Conservation (phyloP, 2,329 filamentous ascomycete species). For the Scleromitrula shiraiana region DNA sequence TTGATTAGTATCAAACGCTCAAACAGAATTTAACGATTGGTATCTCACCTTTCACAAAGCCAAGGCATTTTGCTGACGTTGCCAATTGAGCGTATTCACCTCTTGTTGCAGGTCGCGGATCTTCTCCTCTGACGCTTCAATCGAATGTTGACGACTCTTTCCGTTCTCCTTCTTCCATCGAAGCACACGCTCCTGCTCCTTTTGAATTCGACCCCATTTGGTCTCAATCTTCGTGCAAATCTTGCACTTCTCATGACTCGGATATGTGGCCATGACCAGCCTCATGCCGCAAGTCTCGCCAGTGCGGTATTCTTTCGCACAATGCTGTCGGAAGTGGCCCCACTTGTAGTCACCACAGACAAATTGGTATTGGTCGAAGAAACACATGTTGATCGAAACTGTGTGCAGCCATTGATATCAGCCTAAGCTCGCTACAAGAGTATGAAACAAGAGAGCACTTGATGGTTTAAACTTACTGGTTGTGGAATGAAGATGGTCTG, state of each 20-base stretch:
- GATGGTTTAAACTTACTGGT: conserved; percentile 20
- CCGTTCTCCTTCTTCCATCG: conserved; percentile 64
- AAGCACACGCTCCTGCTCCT: conserved; percentile 65
- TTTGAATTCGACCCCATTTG: conserved; percentile 66
- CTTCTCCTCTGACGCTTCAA: conserved; percentile 62
- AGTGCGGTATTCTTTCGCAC: conserved; percentile 88
- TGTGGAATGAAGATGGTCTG: conserved; percentile 9
- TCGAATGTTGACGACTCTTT: conserved; percentile 52
- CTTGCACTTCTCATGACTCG: conserved; percentile 58
- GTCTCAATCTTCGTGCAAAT: conserved; percentile 84
- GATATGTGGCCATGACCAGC: conserved; percentile 69
- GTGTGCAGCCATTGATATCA: conserved; percentile 14
- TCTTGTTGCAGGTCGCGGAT: conserved; percentile 59
- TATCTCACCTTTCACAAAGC: conserved; percentile 6
- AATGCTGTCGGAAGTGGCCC: conserved; percentile 88
- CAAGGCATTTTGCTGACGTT: conserved; percentile 4
- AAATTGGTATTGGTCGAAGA: conserved; percentile 86
- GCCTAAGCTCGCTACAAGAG: conserved; percentile 8
- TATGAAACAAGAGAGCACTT: conserved; percentile 15
- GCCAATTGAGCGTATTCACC: conserved; percentile 38
- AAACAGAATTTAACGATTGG: conserved; percentile 5
- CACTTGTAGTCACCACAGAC: conserved; percentile 88
- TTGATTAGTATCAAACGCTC: conserved; percentile 3
- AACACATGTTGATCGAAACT: conserved; percentile 64
- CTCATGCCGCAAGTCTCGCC: conserved; percentile 95